Conservation (phyloP, 139 green algal species). For the Picochlorum sp. region DNA sequence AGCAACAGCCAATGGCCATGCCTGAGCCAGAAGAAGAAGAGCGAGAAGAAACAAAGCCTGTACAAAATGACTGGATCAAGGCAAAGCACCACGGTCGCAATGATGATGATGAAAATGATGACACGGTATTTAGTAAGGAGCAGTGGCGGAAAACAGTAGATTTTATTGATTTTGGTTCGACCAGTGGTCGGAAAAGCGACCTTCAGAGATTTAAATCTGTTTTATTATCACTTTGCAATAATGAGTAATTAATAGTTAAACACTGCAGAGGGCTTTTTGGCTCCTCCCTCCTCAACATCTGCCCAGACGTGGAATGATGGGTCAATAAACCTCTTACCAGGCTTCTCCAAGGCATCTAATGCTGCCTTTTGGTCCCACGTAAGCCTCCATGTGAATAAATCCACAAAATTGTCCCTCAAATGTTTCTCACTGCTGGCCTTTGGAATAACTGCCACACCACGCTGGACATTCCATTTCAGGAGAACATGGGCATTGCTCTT, state of each 20-base stretch:
- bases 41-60: conserved; percentile 29
- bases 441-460: conserved; percentile 64
- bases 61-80: conserved; percentile 17
- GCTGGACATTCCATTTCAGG: conserved; percentile 77
- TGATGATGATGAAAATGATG: conserved; percentile 3
- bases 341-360: conserved; percentile 41
- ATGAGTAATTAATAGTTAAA: conserved; percentile 12
- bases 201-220: not conserved
- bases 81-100: conserved; percentile 6
- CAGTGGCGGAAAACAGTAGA: conserved; percentile 26
- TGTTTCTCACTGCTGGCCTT: conserved; percentile 37
- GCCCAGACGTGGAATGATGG: conserved; percentile 42
- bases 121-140: conserved; percentile 11
- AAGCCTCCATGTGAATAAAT: conserved; percentile 43
- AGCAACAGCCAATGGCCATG: conserved; percentile 10
- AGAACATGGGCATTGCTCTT: conserved; percentile 56
- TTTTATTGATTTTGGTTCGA: conserved; percentile 35
- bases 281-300: conserved; percentile 29
- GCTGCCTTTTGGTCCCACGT: conserved; percentile 45
- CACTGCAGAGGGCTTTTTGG: conserved; percentile 21
- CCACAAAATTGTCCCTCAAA: conserved; percentile 44
- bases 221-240: not conserved
- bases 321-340: conserved; percentile 33
- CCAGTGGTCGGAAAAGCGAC: not conserved
- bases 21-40: conserved; percentile 29